Base-by-base conservation (phyloP, 495 filamentous ascomycete genomes). In the Chaetomium cochliodes region DNA sequence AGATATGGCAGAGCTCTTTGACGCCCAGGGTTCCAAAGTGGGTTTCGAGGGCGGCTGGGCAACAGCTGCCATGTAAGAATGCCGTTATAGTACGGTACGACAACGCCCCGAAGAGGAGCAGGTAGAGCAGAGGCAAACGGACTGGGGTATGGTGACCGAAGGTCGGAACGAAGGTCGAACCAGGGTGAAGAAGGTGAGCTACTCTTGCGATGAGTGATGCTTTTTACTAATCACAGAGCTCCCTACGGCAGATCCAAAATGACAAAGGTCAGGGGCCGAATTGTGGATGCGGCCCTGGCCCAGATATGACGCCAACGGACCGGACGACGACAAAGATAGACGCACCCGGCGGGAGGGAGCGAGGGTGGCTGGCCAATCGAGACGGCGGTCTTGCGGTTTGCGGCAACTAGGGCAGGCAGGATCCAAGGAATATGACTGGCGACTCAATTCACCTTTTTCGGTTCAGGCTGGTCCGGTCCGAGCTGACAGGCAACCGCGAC, bases 31-130 rank as follows among this genome's bases (percentile, higher is more conserved):
- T 53, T 71, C 56, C 56, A 72, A 63, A 51, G 71, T 75, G 58
- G 69, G 68, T 71, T 73, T 73, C 58, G 66, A 67, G 42, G 69
- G 67, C 58, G 73, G 64, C 63, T 61, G 71, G 71, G 69, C 69
- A 70, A 69, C 73, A 66, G 71, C 71, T 73, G 61, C 70, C 73
- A 72, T 77, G 71, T 70, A 76, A 67, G 25, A 64, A 62, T 33
- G 49, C 63, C 66, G 67, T 56, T 68, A 60, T 69, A 61, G 65
- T 49, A 64, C 44, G 60, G 30, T 6, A 49, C 65, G 65, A 62
- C 53, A 63, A 65, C 33, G 28, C 33, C 6, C 33, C 1, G 33
- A 37, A 37, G 1, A 11, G 33, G 33, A 37, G 8, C 33, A 37
- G 33, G 1, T 8, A 11, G 11, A 37, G 33, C 33, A 11, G 11